Evolutionary conservation across 2,329 filamentous ascomycete species (phyloP).

Genomic region (Amylocarpus encephaloides): DNA sequence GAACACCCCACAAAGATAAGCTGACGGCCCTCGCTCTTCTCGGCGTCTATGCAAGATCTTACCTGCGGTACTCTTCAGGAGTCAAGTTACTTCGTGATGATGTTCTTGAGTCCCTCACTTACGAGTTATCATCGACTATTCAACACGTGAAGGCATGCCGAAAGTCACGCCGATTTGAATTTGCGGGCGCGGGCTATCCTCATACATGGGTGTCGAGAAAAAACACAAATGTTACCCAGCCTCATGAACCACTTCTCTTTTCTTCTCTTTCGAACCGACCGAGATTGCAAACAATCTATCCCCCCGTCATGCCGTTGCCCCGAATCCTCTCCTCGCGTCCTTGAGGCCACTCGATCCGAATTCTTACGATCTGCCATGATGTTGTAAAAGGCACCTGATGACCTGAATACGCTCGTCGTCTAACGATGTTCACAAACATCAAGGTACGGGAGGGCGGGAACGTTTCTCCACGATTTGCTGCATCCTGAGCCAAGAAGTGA

Average conservation of each 20-base stretch:
- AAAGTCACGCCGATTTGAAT: not conserved
- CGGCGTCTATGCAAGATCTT: no score
- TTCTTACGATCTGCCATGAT: slow-evolving; percentile 1
- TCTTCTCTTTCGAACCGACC: slow-evolving; percentile 1
- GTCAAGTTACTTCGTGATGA: not conserved
- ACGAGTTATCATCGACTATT: no score
- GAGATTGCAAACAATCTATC: slow-evolving; percentile 9
- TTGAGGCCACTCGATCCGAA: not conserved
- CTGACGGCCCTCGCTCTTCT: no score
- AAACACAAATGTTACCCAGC: not conserved
- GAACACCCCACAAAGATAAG: no score
- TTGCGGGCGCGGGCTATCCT: no score
- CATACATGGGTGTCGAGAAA: not conserved
- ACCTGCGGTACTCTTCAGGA: no score
- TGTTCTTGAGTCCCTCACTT: no score
- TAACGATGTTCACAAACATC: slow-evolving; percentile 4
- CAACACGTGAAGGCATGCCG: not conserved
- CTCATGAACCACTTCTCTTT: not conserved
- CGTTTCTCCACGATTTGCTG: slow-evolving; percentile 15
- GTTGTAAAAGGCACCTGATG: slow-evolving; percentile 3
- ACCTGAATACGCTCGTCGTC: slow-evolving; percentile 9
- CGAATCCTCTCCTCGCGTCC: slow-evolving; percentile 1
- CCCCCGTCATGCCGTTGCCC: slow-evolving; percentile 9
- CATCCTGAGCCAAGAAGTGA: slow-evolving; percentile 11
- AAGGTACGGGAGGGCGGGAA: slow-evolving; percentile 18